Evolutionary conservation across 352 stramenopile species (phyloP), one percentile per base, ranked within the genome.

Genomic region (Pythium coloratum): DNA sequence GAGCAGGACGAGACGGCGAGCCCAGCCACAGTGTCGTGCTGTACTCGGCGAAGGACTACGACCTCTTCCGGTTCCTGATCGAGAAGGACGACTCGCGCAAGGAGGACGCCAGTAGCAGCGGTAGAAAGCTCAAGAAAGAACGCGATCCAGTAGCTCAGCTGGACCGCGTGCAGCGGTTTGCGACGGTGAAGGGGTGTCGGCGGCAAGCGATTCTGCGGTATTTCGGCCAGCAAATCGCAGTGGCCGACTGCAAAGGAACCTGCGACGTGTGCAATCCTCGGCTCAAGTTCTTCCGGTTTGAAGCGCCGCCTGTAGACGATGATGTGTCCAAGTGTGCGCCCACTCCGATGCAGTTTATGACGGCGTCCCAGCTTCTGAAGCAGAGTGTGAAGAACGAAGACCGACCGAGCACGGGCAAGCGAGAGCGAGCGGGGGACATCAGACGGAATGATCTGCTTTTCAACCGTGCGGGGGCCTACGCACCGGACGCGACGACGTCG

Each of bases 1-100:
- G 97, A 47, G 97, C 94, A 16, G 97, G 97, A 20, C 82, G 97
- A 53, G 97, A 99, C 75, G 96, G 96, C 18, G 46, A 89, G 7
- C 78, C 90, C 0, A 88, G 84, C 66, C 75, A 95, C 18, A 97
- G 92, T 65, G 72, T 97, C 20, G 44, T 98, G 28, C 77, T 97
- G 18, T 98, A 96, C 71, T 78, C 76, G 5, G 59, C 59, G 2
- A 65, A 67, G 6, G 80, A 90, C 70, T 85, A 80, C 16, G 70
- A 84, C 9, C 59, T 86, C 9, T 84, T 86, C 42, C 71, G 57
- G 1, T 89, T 85, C 30, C 34, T 89, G 13, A 53, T 82, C 2
- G 71, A 80, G 46, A 85, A 88, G 69, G 46, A 65, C 30, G 13
- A 55, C 24, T 50, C 64, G 7, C 50, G 14, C 14, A 47, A 66